These are phyloP conservation scores for Mortierella claussenii DNA, from an alignment of 192 early-diverging fungal species.

Conservation along the genomic window DNA sequence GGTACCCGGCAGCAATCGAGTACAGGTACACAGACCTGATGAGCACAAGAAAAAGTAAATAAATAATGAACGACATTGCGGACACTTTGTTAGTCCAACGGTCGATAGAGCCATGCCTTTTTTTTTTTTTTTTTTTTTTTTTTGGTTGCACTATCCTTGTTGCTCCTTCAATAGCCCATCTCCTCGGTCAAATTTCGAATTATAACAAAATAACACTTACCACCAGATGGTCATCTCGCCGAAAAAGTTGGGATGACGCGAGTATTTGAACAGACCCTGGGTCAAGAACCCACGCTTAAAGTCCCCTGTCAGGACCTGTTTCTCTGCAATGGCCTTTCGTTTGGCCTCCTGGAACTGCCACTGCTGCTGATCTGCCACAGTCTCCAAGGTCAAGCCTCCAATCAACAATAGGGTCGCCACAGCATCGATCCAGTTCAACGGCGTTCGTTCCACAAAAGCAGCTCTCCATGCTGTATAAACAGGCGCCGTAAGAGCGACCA, in stretches of 20 bases:
- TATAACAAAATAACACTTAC: too few relatives aligned
- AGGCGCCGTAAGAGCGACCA: conserved; percentile 69
- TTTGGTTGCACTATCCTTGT: too few relatives aligned
- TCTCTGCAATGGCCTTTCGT: conserved; percentile 52
- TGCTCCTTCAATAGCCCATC: too few relatives aligned
- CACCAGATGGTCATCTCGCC: conserved; percentile 80
- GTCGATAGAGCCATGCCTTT: too few relatives aligned
- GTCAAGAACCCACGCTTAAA: conserved; percentile 75
- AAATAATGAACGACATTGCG: conserved; percentile 27
- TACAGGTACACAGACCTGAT: conserved; percentile 64
- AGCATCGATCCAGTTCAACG: conserved; percentile 60
- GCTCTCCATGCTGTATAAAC: conserved; percentile 54
- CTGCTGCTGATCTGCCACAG: conserved; percentile 85
- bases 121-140: too few relatives aligned
- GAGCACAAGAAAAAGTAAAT: background rate
- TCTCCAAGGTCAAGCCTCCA: conserved; percentile 67
- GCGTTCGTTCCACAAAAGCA: background rate
- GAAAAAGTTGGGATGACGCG: conserved; percentile 89
- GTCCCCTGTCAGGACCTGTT: conserved; percentile 52
- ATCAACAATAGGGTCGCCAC: conserved; percentile 57
- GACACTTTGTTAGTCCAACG: conserved; percentile 10
- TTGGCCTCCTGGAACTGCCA: conserved; percentile 74
- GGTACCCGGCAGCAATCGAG: conserved; percentile 62
- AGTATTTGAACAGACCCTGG: conserved; percentile 76
- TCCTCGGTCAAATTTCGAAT: too few relatives aligned